Conservation (phyloP, 1,139 yeast genomes). For the Nakaseomyces delphensis region DNA sequence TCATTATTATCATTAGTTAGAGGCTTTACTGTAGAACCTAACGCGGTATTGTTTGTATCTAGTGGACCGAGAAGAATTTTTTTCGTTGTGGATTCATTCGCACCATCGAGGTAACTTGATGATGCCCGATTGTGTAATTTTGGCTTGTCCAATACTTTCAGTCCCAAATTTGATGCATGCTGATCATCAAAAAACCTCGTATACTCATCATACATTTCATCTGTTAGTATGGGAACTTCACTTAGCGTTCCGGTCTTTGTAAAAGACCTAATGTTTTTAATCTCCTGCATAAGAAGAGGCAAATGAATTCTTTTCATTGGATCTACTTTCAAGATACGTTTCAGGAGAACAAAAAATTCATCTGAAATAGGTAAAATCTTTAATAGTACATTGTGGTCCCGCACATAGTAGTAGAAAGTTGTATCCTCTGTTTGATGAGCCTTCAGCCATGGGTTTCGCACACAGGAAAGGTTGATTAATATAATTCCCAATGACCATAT, state of each 20-base stretch:
- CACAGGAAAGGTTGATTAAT: constrained; percentile 68
- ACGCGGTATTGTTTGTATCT: background rate
- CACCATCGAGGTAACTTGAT: constrained; percentile 2
- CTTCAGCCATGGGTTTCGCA: constrained; percentile 89
- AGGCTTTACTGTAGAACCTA: background rate
- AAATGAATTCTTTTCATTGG: constrained; percentile 60
- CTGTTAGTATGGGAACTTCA: background rate
- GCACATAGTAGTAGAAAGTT: constrained; percentile 45
- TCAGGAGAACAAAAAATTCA: constrained; percentile 51
- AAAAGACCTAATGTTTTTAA: constrained; percentile 4
- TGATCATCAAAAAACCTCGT: background rate
- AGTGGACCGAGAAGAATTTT: background rate
- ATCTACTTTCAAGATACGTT: constrained; percentile 48
- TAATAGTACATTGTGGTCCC: constrained; percentile 45
- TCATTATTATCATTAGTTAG: background rate
- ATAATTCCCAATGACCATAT: constrained; percentile 85
- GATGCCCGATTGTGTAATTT: background rate
- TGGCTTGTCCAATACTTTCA: background rate
- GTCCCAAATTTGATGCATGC: too few species aligned
- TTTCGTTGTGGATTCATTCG: background rate
- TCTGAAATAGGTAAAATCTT: constrained; percentile 39
- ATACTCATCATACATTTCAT: background rate
- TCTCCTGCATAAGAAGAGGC: constrained; percentile 33
- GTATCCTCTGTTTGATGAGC: constrained; percentile 57
- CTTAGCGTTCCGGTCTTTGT: constrained; percentile 5